phyloP scores from a whole-genome alignment of 176 grass and related monocot genomes.

The Juncus effusus region DNA sequence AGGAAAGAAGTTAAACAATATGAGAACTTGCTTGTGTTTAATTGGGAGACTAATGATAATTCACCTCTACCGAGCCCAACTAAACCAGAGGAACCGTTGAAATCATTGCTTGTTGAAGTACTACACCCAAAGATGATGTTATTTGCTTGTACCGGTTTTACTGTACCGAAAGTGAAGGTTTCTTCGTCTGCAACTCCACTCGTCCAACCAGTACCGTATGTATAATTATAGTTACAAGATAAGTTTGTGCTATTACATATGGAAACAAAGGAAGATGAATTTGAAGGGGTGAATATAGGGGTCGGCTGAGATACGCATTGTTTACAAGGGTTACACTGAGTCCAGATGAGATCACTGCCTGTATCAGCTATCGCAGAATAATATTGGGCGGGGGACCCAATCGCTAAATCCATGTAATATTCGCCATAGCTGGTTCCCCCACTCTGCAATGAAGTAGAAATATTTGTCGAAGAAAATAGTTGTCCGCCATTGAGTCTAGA shows the following conservation, averaged over 20 bases:
- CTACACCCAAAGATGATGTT: conserved; percentile 53
- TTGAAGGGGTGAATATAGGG: conserved; percentile 43
- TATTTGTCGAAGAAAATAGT: conserved; percentile 29
- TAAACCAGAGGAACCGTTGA: conserved; percentile 40
- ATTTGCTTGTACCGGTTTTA: conserved; percentile 1
- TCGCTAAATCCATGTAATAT: conserved; percentile 60
- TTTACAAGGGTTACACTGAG: conserved; percentile 46
- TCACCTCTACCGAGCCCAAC: conserved; percentile 45
- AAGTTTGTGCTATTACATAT: conserved; percentile 44
- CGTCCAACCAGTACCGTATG: conserved; percentile 63
- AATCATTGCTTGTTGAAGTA: conserved; percentile 38
- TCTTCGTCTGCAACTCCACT: conserved; percentile 42
- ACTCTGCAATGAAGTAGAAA: conserved; percentile 26
- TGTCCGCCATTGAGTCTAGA: conserved; percentile 17
- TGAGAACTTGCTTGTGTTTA: conserved; percentile 55
- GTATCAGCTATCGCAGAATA: conserved; percentile 55
- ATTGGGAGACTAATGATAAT: conserved; percentile 64
- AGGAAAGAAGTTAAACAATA: conserved; percentile 62
- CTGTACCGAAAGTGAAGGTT: conserved; percentile 57
- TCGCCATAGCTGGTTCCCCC: conserved; percentile 37
- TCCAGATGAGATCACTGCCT: conserved; percentile 74
- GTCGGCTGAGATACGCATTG: conserved; percentile 47
- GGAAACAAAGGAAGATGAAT: conserved; percentile 45
- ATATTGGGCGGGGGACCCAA: conserved; percentile 50
- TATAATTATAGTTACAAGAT: conserved; percentile 57